Evolutionary conservation across 179 eudicot genomes (phyloP), one percentile per base, ranked within the genome.

Genomic region (Nepenthes alata): DNA sequence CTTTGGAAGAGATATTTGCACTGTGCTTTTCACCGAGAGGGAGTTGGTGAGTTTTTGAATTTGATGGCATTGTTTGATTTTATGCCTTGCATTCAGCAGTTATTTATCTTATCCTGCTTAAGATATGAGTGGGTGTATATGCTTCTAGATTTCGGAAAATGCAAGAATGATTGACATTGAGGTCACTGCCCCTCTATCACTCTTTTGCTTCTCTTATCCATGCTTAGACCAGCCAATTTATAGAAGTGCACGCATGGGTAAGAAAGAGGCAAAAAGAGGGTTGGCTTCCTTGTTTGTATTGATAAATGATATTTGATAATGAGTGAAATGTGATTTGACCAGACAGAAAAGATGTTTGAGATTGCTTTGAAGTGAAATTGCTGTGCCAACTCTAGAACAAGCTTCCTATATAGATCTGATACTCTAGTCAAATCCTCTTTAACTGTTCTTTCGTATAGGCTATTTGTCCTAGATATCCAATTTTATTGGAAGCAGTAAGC

Each of bases 1-100:
- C 95, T 14, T 69, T 89, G 66, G 96, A 91, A 81, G 96, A 91
- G 80, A 70, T 91, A 63, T 91, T 73, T 76, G 72, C 75, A 41
- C 95, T 91, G 67, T 91, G 96, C 71, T 91, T 86, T 68, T 89
- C 95, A 47, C 60, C 76, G 13, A 59, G 57, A 55, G 98, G 98
- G 63, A 86, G 98, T 74, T 70, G 96, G 98, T 82, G 71, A 69
- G 78, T 54, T 55, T 25, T 59, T 52, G 45, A 16, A n/a, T 49
- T 41, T 38, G 36, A 11, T 47, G 57, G 16, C 25, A 34, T 25
- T 54, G 14, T 55, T 55, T 55, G 58, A 25, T 55, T 15, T 54
- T 4, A 34, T 55, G 37, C 38, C 58, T 8, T 12, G 6, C 39
- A 37, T 55, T 55, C 10, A 55, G 37, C 37, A 55, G 6, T 55